phyloP scores from a whole-genome alignment of 257 asterid genomes.

The Plantago ovata region DNA sequence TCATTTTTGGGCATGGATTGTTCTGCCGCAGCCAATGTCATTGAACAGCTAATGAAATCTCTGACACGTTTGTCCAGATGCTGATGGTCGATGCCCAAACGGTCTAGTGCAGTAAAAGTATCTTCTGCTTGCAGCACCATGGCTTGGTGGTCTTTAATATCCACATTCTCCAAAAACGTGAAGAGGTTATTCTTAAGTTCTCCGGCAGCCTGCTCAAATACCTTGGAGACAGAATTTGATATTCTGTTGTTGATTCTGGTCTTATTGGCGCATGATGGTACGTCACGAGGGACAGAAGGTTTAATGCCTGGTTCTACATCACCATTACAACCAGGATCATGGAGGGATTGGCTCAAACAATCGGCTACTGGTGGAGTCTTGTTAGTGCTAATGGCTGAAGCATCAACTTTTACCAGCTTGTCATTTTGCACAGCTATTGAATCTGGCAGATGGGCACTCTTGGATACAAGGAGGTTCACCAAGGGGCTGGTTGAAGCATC shows the following conservation, averaged over 20 bases:
- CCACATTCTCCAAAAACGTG: constrained; percentile 28
- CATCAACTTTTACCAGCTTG: constrained; percentile 11
- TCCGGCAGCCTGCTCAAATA: constrained; percentile 34
- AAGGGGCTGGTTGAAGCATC: not conserved
- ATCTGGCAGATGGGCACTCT: constrained; percentile 19
- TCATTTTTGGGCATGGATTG: constrained; percentile 23
- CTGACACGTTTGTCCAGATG: constrained; percentile 26
- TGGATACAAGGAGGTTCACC: not conserved
- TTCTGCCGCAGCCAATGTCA: constrained; percentile 32
- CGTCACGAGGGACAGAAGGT: too few relatives aligned
- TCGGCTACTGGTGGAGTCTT: constrained; percentile 4
- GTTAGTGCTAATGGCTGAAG: constrained; percentile 5
- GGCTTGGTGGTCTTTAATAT: constrained; percentile 34
- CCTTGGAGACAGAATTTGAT: constrained; percentile 32
- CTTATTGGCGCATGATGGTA: too few relatives aligned
- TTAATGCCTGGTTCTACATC: not conserved
- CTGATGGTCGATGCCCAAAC: constrained; percentile 19
- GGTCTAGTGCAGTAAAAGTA: constrained; percentile 41
- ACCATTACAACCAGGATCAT: too few relatives aligned
- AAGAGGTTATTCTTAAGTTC: constrained; percentile 32
- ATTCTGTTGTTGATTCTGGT: constrained; percentile 14
- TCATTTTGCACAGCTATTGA: constrained; percentile 18
- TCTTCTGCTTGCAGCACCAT: constrained; percentile 35
- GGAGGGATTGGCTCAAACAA: too few relatives aligned
- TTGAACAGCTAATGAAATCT: constrained; percentile 32